Evolutionary conservation across 352 stramenopile species (phyloP).

Genomic region (Thraustochytrium sp.): DNA sequence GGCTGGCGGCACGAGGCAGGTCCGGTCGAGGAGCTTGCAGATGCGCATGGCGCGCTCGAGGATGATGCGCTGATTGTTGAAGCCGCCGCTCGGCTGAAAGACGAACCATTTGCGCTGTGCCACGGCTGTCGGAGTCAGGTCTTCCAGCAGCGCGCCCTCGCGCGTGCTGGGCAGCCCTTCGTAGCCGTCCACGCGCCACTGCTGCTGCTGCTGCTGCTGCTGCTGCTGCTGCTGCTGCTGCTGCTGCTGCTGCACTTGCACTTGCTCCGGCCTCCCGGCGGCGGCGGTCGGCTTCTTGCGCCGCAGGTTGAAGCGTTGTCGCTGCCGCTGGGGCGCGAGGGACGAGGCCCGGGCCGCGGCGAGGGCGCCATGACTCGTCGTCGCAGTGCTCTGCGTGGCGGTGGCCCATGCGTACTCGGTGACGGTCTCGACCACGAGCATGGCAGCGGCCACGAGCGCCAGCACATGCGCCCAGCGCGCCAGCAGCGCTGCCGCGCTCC

Average conservation of each 20-base stretch:
- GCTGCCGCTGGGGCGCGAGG: neutral
- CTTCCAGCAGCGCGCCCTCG: neutral
- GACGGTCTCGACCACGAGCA: too few species aligned
- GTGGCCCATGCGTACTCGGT: too few species aligned
- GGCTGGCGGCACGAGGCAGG: conserved; percentile 18
- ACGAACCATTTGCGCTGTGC: neutral
- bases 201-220: neutral
- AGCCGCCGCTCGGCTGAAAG: conserved; percentile 29
- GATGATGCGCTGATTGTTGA: conserved; percentile 44
- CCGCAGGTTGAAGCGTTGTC: too few species aligned
- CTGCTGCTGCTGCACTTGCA: too few species aligned
- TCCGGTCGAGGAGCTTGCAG: conserved; percentile 29
- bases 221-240: neutral
- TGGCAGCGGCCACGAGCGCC: too few species aligned
- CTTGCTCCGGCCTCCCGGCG: too few species aligned
- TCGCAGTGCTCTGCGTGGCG: too few species aligned
- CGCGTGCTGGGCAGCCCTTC: neutral
- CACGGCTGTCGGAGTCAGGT: neutral
- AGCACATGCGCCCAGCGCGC: too few species aligned
- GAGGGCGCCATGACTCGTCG: too few species aligned
- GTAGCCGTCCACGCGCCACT: neutral
- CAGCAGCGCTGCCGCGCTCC: too few species aligned
- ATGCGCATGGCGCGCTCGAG: conserved; percentile 36
- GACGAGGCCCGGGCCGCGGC: neutral
- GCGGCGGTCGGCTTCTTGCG: too few species aligned